Evolutionary conservation across 768 basidiomycete genomes (phyloP), one percentile per base, ranked within the genome.

Genomic region (Boletus sp.): DNA sequence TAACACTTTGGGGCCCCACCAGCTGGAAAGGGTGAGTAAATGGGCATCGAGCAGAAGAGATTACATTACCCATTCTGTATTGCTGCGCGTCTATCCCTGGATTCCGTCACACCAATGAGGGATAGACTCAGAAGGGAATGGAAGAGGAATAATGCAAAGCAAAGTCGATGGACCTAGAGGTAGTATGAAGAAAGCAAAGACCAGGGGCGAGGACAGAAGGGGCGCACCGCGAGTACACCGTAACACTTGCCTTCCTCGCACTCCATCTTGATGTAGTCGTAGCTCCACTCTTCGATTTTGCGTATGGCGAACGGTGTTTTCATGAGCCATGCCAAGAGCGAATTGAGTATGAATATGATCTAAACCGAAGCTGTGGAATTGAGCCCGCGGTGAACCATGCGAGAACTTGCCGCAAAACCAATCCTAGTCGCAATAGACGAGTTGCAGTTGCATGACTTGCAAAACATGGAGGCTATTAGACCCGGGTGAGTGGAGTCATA

Each of bases 391-490:
- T 21, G 13, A 30, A 23, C n/a, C 21, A 35, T 35, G 25, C 19
- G 3, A 32, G 19, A 23, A 70, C 88, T 55, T 68, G 92, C 93
- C 15, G 93, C 93, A 72, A 94, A 97, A 33, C 95, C 95, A 53
- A 98, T 87, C 65, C 95, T 87, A 41, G 95, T 98, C 0, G 97
- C 97, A 62, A 99, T 98, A 0, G 93, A 96, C 9, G 93, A 96
- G 69, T 98, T 98, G 75, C 97, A 99, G 69, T 98, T 98, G 73
- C 96, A 99, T 32, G 90, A 93, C 78, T 97, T 98, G 81, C 87
- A 94, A 76, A 97, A 92, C 83, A 96, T 93, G 34, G 91, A 93
- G 4, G 95, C 94, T 85, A 73, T 63, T 14, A 38, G 34, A 13
- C 13, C 7, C 32, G 32, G 3, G 47, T 58, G 46, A 60, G 54